Conservation (phyloP, 495 filamentous ascomycete species). For the Neurospora cerealis region DNA sequence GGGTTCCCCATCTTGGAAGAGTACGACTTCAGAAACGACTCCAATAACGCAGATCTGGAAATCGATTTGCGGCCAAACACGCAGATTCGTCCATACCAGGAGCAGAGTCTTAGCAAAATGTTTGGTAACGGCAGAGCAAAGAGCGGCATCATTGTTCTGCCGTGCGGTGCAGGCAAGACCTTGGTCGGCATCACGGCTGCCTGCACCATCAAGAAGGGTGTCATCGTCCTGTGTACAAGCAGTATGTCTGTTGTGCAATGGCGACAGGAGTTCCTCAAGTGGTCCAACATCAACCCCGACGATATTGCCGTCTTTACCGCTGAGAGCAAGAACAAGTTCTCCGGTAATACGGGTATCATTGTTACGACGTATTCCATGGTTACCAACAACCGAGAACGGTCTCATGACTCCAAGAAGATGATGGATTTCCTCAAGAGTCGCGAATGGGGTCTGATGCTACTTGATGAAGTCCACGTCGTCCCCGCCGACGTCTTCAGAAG, state of each 20-base stretch:
- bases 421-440: slow-evolving; percentile 89
- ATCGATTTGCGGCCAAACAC: slow-evolving; percentile 82
- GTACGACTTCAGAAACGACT: slow-evolving; percentile 95
- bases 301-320: slow-evolving; percentile 94
- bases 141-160: slow-evolving; percentile 94
- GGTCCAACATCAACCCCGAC: slow-evolving; percentile 92
- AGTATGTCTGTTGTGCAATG: slow-evolving; percentile 98
- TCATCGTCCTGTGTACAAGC: slow-evolving; percentile 90
- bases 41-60: slow-evolving; percentile 77
- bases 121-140: slow-evolving; percentile 96
- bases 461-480: slow-evolving; percentile 98
- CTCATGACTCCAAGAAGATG: slow-evolving; percentile 91
- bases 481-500: slow-evolving; percentile 92
- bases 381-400: slow-evolving; percentile 72
- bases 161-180: slow-evolving; percentile 95
- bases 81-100: slow-evolving; percentile 85
- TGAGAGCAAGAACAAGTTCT: slow-evolving; percentile 84
- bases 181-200: slow-evolving; percentile 94
- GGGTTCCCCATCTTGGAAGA: slow-evolving; percentile 85
- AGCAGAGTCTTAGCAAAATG: slow-evolving; percentile 97
- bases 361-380: slow-evolving; percentile 99
- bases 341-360: slow-evolving; percentile 83
- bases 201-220: slow-evolving; percentile 93
- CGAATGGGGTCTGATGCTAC: slow-evolving; percentile 96
- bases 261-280: slow-evolving; percentile 91